Percentiles rank a stretch among this genome's conserved stretches.
phyloP scores from a whole-genome alignment of 306 rosid species.

The Styphnolobium japonicum region DNA sequence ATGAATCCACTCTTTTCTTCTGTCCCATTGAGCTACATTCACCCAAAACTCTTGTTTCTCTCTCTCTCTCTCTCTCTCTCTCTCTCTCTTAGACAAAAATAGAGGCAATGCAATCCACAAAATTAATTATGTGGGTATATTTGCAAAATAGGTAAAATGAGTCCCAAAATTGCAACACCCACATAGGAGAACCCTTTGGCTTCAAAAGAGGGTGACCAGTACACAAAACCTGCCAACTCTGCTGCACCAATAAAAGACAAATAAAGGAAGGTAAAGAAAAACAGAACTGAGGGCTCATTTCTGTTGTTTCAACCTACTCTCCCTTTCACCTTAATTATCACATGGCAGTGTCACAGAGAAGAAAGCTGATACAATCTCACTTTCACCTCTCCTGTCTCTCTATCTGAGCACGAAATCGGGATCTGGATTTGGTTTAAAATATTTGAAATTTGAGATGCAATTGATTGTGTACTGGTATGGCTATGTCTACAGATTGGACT shows the following conservation, averaged over 20 bases:
- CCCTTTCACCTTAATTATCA: constrained; percentile 48
- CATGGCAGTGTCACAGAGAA: constrained; percentile 43
- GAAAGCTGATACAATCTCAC: constrained; percentile 41
- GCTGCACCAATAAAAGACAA: constrained; percentile 40
- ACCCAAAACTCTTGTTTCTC: constrained; percentile 36
- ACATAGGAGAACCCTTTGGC: constrained; percentile 34
- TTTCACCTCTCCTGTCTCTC: constrained; percentile 39
- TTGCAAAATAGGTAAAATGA: constrained; percentile 25
- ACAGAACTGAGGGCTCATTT: constrained; percentile 24
- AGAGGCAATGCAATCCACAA: background rate
- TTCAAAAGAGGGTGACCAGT: constrained; percentile 45
- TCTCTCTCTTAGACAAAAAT: background rate
- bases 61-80: constrained; percentile 5
- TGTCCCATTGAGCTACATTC: constrained; percentile 20
- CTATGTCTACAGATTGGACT: background rate
- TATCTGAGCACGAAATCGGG: constrained; percentile 41
- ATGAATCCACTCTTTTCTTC: constrained; percentile 40
- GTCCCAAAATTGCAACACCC: constrained; percentile 15
- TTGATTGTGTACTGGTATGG: constrained; percentile 17
- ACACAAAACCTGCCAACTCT: constrained; percentile 42
- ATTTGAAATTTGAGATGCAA: constrained; percentile 15
- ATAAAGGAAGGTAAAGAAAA: constrained; percentile 31
- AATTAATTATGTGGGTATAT: background rate
- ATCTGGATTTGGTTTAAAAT: constrained; percentile 27
- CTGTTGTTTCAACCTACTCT: constrained; percentile 27